Evolutionary conservation across 2,329 filamentous ascomycete species (phyloP).

Genomic region (Aspergillus candidus): DNA sequence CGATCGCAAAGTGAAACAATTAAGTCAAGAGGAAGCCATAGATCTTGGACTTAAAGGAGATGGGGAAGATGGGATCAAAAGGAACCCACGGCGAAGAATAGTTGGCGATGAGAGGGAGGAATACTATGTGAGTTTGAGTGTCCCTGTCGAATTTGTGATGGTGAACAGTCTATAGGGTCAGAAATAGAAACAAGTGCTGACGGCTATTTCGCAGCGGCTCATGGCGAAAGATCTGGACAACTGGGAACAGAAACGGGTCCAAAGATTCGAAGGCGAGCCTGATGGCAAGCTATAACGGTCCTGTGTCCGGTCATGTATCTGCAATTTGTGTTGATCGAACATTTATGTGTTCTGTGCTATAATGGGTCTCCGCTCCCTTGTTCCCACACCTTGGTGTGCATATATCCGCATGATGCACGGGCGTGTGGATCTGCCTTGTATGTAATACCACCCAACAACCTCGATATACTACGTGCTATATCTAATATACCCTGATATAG

Average conservation of each 20-base stretch:
- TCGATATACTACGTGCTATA: too few species aligned
- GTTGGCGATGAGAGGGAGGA: conserved; percentile 41
- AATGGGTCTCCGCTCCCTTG: too few species aligned
- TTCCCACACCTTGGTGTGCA: too few species aligned
- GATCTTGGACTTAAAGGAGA: conserved; percentile 63
- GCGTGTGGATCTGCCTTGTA: too few species aligned
- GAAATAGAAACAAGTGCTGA: conserved; percentile 10
- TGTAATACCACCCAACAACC: too few species aligned
- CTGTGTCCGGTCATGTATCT: too few species aligned
- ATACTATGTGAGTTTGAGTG: conserved; percentile 37
- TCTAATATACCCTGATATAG: too few species aligned
- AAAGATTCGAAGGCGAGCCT: conserved; percentile 80
- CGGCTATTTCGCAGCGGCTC: conserved; percentile 51
- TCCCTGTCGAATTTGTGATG: neutral
- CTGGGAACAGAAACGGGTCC: conserved; percentile 95
- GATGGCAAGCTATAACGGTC: conserved; percentile 65
- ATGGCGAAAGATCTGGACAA: conserved; percentile 87
- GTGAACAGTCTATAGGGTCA: neutral
- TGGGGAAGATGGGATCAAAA: conserved; percentile 70
- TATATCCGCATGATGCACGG: too few species aligned
- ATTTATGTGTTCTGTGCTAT: too few species aligned
- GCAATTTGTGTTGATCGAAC: too few species aligned
- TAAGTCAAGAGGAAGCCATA: conserved; percentile 81
- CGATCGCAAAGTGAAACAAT: conserved; percentile 78
- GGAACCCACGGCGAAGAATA: conserved; percentile 40